Conservation (phyloP, 768 basidiomycete species). For the Cystofilobasidium bisporidii region DNA sequence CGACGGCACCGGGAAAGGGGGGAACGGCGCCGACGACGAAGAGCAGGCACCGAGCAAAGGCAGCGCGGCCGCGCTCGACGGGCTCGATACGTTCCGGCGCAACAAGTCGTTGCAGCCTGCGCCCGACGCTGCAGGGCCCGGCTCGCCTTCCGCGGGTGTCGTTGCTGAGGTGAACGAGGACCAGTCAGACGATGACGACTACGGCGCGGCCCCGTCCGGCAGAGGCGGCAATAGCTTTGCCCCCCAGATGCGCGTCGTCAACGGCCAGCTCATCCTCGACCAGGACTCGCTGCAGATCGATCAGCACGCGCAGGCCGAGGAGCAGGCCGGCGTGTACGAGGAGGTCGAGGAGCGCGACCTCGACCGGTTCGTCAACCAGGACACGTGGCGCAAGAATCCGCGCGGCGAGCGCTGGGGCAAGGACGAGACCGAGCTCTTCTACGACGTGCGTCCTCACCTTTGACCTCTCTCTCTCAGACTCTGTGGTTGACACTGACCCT, state of each 20-base stretch:
- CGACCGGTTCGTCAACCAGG: conserved; percentile 75
- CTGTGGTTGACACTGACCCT: not conserved
- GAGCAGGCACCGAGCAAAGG: conserved; percentile 33
- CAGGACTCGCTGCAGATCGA: conserved; percentile 76
- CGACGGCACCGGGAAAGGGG: conserved; percentile 57
- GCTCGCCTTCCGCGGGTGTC: not conserved
- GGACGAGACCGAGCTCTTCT: conserved; percentile 84
- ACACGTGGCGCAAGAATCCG: conserved; percentile 55
- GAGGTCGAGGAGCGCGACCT: conserved; percentile 57
- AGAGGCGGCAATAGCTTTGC: conserved; percentile 47
- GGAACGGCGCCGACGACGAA: conserved; percentile 18
- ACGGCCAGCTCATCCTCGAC: conserved; percentile 77
- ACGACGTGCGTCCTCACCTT: conserved; percentile 51
- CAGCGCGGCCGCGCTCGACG: conserved; percentile 31
- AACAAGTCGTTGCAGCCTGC: too few species aligned
- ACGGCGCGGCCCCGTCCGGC: conserved; percentile 47
- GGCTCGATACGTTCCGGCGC: not conserved
- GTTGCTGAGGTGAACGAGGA: conserved; percentile 27
- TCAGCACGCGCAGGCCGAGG: conserved; percentile 44
- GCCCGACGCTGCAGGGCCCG: too few species aligned
- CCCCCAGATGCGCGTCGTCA: conserved; percentile 78
- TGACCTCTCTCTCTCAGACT: not conserved
- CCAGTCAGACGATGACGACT: conserved; percentile 49
- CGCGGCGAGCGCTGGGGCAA: conserved; percentile 78
- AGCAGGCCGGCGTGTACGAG: conserved; percentile 50